Evolutionary conservation across 495 filamentous ascomycete species (phyloP).

Genomic region (Aspergillus sparsus): DNA sequence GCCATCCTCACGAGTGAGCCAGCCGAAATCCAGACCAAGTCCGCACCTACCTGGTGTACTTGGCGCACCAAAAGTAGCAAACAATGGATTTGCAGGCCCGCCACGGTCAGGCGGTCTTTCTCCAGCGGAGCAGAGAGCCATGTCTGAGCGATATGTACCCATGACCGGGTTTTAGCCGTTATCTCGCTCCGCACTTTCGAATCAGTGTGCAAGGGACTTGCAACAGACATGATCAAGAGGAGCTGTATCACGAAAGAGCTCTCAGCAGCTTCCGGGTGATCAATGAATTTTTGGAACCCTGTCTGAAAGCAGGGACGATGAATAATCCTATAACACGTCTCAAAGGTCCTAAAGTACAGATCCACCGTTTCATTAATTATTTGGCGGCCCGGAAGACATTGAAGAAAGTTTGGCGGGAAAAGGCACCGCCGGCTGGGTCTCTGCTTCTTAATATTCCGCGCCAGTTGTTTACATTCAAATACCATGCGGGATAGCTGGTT

Average conservation of each 20-base stretch:
- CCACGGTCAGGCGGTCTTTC: constrained; percentile 47
- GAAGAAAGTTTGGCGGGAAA: constrained; percentile 26
- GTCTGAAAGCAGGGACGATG: constrained; percentile 44
- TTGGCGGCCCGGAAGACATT: constrained; percentile 27
- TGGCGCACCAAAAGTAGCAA: constrained; percentile 52
- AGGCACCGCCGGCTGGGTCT: constrained; percentile 22
- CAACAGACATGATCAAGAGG: constrained; percentile 49
- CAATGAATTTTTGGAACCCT: constrained; percentile 48
- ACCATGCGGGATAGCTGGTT: constrained; percentile 13
- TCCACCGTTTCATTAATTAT: constrained; percentile 43
- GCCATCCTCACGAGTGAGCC: constrained; percentile 54
- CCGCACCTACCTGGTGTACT: constrained; percentile 45
- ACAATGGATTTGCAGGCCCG: constrained; percentile 51
- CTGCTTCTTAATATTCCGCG: constrained; percentile 27
- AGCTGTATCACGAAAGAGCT: constrained; percentile 37
- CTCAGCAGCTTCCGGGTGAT: constrained; percentile 33
- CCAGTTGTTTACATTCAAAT: constrained; percentile 30
- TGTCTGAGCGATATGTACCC: constrained; percentile 50
- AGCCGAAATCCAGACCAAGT: constrained; percentile 54
- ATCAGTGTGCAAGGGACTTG: constrained; percentile 36
- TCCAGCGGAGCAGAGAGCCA: constrained; percentile 55
- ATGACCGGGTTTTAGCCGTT: constrained; percentile 35
- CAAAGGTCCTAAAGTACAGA: constrained; percentile 51
- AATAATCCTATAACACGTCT: constrained; percentile 51
- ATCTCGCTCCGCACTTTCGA: constrained; percentile 27